A percentile compares a stretch with the other conserved stretches of the same genome.
These are phyloP conservation scores for Salix brachista DNA, from an alignment of 345 rosid genomes.

Conservation along the genomic window DNA sequence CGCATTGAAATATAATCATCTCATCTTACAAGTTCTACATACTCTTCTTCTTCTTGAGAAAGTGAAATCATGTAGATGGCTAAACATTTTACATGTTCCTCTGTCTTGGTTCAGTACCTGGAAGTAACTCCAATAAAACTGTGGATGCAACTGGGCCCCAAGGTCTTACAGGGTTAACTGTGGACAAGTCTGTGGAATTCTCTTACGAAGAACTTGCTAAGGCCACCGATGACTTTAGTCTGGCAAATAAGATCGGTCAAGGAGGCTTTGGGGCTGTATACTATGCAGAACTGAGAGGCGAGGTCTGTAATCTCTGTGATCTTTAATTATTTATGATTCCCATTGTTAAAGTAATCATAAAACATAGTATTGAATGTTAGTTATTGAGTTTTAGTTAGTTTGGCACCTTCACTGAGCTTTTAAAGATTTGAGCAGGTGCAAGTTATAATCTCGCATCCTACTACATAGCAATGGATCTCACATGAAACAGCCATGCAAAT, in stretches of 20 bases:
- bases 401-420: conserved; percentile 4
- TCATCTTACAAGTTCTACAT: not conserved
- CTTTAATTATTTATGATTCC: conserved; percentile 2
- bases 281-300: conserved; percentile 90
- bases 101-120: conserved; percentile 29
- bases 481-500: not conserved
- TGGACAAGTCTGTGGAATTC: conserved; percentile 84
- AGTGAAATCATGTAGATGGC: conserved; percentile 7
- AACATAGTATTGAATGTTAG: not conserved
- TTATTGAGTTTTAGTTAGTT: not conserved
- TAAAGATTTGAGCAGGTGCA: not conserved
- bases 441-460: not conserved
- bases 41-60: not conserved
- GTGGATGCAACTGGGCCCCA: conserved; percentile 35
- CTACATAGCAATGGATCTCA: not conserved
- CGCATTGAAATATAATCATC: not conserved
- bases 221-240: conserved; percentile 78
- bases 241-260: conserved; percentile 82
- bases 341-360: conserved; percentile 1
- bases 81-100: conserved; percentile 2
- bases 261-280: conserved; percentile 94
- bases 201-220: conserved; percentile 83
- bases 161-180: conserved; percentile 57
- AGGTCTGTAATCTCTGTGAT: conserved; percentile 42
- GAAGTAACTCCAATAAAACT: conserved; percentile 27